These are phyloP conservation scores for Backusella sp. DNA, from an alignment of 192 early-diverging fungal genomes.

Conservation along the genomic window DNA sequence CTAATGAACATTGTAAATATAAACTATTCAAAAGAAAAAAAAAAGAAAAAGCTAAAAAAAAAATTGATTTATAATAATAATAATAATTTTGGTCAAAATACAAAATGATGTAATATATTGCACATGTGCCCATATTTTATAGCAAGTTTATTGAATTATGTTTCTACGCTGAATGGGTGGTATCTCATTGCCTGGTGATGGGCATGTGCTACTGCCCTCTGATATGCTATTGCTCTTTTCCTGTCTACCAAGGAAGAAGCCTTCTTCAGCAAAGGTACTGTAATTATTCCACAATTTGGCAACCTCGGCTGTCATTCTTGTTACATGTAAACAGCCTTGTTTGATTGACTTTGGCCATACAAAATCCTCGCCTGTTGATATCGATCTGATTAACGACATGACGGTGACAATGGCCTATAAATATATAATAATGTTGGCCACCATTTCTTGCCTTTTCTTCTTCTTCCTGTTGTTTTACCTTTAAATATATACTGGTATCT, in stretches of 20 bases:
- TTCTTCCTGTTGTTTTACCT: conserved; percentile 15
- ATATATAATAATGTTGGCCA: not conserved
- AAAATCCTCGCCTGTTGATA: conserved; percentile 36
- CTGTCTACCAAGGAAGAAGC: conserved; percentile 25
- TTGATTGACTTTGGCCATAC: conserved; percentile 31
- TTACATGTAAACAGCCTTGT: conserved; percentile 33
- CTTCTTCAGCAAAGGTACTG: conserved; percentile 31
- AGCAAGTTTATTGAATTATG: not conserved
- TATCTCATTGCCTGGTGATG: conserved; percentile 1
- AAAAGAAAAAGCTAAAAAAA: not conserved
- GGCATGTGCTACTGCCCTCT: not conserved
- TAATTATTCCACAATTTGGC: conserved; percentile 33
- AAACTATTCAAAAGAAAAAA: not conserved
- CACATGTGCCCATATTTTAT: not conserved
- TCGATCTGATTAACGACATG: conserved; percentile 25
- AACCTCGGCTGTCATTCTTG: conserved; percentile 33
- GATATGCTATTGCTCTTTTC: conserved; percentile 8
- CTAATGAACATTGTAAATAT: not conserved
- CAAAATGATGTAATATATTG: not conserved
- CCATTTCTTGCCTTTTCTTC: no score
- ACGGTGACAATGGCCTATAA: conserved; percentile 27
- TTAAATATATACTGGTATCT: conserved; percentile 31
- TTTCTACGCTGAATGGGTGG: conserved; percentile 9
- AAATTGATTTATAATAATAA: no score
- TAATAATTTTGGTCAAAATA: not conserved